Base-by-base conservation (phyloP, 441 rosid species). In the Capsella rubella region DNA sequence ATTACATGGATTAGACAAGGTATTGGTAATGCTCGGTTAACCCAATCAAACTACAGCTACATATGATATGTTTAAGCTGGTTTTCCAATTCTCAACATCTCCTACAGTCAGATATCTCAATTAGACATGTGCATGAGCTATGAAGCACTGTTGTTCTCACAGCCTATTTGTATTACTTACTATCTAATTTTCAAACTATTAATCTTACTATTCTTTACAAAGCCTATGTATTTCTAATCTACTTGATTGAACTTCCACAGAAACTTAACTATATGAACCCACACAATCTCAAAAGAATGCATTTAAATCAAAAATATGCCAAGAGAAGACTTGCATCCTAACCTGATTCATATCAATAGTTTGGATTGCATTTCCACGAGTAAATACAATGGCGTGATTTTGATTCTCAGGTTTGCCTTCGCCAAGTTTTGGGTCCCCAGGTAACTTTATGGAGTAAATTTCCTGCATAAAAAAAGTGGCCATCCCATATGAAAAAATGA, bases 331-430 rank as follows among this genome's bases (percentile, higher is more conserved):
- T 47, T 40, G 43, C 67, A 43, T 29, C 55, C 64, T 71, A 76
- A 90, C 99, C 94, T 96, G 99, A 83, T 96, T 96, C 99, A 96
- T 96, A 84, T 96, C 99, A 74, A 96, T 96, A 39, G 99, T 96
- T 81, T 96, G 99, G 72, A 96, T 63, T 54, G 98, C 98, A 84
- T 85, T 88, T 83, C 99, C 99, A 47, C 99, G 98, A 66, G 99
- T 93, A 83, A 96, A 96, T 59, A 96, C 68, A 83, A 96, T 78
- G 21, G 99, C 99, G 75, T 96, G 99, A 74, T 96, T 96, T 85
- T 96, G 99, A 85, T 96, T 96, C 84, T 96, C 99, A 71, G 99
- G 99, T 83, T 93, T 96, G 72, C 99, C 99, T 81, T 96, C 98
- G 37, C 99, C 99, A 77, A 96, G 86, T 84, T 93, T 96, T 10